Conservation (phyloP, 345 rosid genomes). For the Brassica napus region DNA sequence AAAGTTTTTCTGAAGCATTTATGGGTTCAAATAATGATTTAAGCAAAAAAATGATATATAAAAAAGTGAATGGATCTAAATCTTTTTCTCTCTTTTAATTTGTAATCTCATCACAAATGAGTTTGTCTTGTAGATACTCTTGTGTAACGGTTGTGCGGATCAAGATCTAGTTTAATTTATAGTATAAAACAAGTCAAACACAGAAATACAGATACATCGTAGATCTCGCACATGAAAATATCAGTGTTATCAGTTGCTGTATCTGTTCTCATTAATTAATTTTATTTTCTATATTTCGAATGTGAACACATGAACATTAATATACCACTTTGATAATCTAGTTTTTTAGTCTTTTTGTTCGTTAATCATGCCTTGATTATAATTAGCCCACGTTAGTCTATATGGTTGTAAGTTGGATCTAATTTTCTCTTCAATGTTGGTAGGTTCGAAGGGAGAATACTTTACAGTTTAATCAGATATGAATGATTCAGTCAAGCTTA, state of each 20-base stretch:
- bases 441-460: constrained; percentile 1
- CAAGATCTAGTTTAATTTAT: too few species aligned
- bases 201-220: background rate
- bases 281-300: background rate
- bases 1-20: constrained; percentile 14
- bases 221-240: background rate
- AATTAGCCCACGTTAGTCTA: background rate
- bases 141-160: background rate
- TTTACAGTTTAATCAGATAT: background rate
- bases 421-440: constrained; percentile 16
- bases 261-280: background rate
- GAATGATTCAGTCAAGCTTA: background rate
- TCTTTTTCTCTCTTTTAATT: background rate
- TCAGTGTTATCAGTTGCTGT: background rate
- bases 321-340: background rate
- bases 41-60: background rate
- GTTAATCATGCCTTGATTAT: background rate
- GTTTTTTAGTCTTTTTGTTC: background rate
- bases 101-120: background rate
- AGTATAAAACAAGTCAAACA: background rate
- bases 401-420: constrained; percentile 17
- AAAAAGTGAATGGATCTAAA: background rate
- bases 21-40: constrained; percentile 6
- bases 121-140: background rate
- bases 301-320: background rate